Percentiles rank a stretch among this genome's conserved stretches.
Conservation (phyloP, 148 eudicot species). For the Chenopodium formosanum region DNA sequence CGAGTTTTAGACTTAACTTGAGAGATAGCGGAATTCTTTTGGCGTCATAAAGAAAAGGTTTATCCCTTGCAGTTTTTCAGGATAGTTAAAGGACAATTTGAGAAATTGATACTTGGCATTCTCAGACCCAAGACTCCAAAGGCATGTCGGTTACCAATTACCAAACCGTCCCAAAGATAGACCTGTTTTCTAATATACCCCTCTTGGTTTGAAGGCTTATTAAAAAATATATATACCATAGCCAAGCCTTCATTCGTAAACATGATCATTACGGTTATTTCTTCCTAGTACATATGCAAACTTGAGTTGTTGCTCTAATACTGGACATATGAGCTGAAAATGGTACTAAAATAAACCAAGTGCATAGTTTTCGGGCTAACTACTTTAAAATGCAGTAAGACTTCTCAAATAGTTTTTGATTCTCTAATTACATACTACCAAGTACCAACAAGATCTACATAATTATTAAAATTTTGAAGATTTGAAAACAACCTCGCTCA, state of each 20-base stretch:
- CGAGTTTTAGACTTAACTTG: too few species aligned
- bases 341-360: neutral
- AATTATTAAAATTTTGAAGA: neutral
- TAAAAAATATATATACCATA: too few species aligned
- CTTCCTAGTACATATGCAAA: neutral
- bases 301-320: neutral
- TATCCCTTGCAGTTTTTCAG: too few species aligned
- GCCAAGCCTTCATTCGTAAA: too few species aligned
- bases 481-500: conserved; percentile 1
- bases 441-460: conserved; percentile 18
- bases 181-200: too few species aligned
- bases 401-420: conserved; percentile 10
- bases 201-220: neutral
- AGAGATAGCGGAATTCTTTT: too few species aligned
- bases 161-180: too few species aligned
- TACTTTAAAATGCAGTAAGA: conserved; percentile 8
- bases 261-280: neutral
- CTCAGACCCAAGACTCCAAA: too few species aligned
- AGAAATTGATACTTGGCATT: too few species aligned
- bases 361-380: conserved; percentile 16
- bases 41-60: too few species aligned
- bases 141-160: too few species aligned
- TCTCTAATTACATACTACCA: conserved; percentile 14
- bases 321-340: conserved; percentile 3
- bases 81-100: too few species aligned